Evolutionary conservation across 257 asterid species (phyloP).

Genomic region (Penstemon barbatus): DNA sequence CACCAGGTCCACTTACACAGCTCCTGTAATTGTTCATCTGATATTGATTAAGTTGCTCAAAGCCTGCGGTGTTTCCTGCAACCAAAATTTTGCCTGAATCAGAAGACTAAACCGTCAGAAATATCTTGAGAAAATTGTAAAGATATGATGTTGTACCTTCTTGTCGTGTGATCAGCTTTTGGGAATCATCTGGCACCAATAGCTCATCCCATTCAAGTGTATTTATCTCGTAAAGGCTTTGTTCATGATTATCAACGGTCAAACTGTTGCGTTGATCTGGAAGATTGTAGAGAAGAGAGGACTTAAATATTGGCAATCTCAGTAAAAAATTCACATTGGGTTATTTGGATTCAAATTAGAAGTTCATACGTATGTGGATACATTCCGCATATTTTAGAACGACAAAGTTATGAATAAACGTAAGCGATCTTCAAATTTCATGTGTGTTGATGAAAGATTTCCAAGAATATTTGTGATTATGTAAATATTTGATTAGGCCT

Average conservation of each 20-base stretch:
- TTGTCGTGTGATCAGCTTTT: constrained; percentile 44
- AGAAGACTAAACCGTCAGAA: constrained; percentile 1
- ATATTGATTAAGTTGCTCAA: constrained; percentile 46
- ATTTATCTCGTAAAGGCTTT: constrained; percentile 80
- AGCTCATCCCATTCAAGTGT: constrained; percentile 99
- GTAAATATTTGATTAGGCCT: too few relatives aligned
- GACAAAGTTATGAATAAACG: constrained; percentile 11
- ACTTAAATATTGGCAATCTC: constrained; percentile 29
- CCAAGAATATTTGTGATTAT: too few relatives aligned
- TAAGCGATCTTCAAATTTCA: constrained; percentile 11
- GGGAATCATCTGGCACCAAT: constrained; percentile 63
- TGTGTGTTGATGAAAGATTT: neutral
- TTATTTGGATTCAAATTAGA: constrained; percentile 21
- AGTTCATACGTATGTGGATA: neutral
- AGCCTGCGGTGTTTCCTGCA: constrained; percentile 54
- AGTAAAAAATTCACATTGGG: constrained; percentile 16
- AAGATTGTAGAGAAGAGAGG: constrained; percentile 31
- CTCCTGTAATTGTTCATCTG: constrained; percentile 40
- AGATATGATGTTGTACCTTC: constrained; percentile 48
- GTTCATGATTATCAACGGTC: constrained; percentile 59
- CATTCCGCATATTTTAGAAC: constrained; percentile 1
- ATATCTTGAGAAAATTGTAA: constrained; percentile 16
- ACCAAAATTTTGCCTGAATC: constrained; percentile 24
- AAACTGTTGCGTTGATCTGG: constrained; percentile 52
- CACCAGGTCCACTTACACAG: constrained; percentile 50